Evolutionary conservation across 257 asterid genomes (phyloP).

Genomic region (Solanum okadae): DNA sequence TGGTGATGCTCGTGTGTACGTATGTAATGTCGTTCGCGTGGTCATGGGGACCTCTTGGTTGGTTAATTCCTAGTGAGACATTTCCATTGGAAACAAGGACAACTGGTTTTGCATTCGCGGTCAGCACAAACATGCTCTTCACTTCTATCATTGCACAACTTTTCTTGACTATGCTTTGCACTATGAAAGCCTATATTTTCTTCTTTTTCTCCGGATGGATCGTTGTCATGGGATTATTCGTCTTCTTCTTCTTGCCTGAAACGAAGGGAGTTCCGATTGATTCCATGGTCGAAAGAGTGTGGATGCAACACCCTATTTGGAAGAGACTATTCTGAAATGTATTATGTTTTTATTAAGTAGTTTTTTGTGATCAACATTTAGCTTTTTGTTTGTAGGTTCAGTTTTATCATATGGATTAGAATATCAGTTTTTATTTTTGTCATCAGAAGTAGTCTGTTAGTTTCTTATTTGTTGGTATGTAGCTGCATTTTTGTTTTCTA

Average conservation of each 20-base stretch:
- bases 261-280: background rate
- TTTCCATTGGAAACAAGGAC: constrained; percentile 61
- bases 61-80: constrained; percentile 63
- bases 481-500: no score
- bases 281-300: background rate
- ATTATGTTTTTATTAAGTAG: no score
- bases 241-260: background rate
- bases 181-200: background rate
- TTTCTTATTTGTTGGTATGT: no score
- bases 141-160: background rate
- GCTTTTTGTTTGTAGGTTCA: no score
- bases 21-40: constrained; percentile 58
- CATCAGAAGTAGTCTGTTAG: no score
- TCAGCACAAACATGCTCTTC: constrained; percentile 29
- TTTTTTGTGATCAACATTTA: no score
- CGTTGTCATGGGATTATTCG: background rate
- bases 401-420: no score
- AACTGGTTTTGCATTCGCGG: constrained; percentile 60
- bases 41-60: constrained; percentile 85
- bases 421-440: no score
- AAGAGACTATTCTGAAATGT: background rate
- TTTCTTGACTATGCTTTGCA: background rate
- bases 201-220: background rate
- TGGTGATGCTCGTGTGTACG: no score
- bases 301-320: background rate